These are phyloP conservation scores for Xanthoceras sorbifolium DNA, from an alignment of 345 rosid genomes.

Conservation along the genomic window DNA sequence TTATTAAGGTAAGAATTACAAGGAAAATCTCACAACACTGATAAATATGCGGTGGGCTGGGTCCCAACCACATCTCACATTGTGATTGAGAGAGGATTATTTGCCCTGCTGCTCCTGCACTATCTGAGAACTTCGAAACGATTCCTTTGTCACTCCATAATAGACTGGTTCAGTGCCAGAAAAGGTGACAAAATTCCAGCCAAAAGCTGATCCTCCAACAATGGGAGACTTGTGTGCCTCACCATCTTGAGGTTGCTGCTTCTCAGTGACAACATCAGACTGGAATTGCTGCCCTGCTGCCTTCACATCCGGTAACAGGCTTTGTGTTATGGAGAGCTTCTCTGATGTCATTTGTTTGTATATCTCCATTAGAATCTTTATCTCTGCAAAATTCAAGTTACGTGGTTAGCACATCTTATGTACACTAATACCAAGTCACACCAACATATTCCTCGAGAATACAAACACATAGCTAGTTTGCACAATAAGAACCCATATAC, in stretches of 20 bases:
- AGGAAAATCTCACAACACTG: neutral
- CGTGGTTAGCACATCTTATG: neutral
- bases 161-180: constrained; percentile 49
- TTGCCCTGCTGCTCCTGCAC: constrained; percentile 19
- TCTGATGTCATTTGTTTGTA: constrained; percentile 56
- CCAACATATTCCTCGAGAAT: neutral
- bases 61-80: neutral
- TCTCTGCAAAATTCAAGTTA: constrained; percentile 44
- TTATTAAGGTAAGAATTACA: neutral
- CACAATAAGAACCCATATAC: neutral
- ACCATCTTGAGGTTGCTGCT: constrained; percentile 35
- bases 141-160: constrained; percentile 71
- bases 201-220: constrained; percentile 87
- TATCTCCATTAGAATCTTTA: constrained; percentile 61
- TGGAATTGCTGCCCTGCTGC: constrained; percentile 13
- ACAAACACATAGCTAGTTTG: neutral
- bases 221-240: constrained; percentile 33
- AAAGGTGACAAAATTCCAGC: constrained; percentile 84
- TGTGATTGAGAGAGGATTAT: constrained; percentile 8
- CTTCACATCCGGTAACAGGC: constrained; percentile 14
- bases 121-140: constrained; percentile 52
- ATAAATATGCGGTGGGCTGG: neutral
- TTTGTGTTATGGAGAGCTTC: constrained; percentile 28
- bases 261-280: constrained; percentile 18
- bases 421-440: neutral